A percentile compares a stretch with the other conserved stretches of the same genome.
Evolutionary conservation across 1,284 basidiomycete species (phyloP).

Genomic region (Naganishia sp.): DNA sequence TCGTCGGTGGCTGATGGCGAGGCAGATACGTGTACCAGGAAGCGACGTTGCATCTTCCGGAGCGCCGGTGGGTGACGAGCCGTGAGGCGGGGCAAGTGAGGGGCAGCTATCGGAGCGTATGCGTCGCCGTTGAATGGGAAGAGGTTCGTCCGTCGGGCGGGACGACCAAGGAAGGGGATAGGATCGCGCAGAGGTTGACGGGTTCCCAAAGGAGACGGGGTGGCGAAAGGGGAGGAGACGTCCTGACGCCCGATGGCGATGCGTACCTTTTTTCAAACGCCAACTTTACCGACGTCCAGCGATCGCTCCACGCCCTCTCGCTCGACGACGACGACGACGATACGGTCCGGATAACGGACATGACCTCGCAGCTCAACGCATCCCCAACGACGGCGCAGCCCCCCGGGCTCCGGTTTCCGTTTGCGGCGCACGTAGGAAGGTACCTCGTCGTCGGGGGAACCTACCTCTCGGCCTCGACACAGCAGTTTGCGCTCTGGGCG

Average conservation of each 20-base stretch:
- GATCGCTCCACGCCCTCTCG: slow-evolving; percentile 83
- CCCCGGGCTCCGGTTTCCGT: slow-evolving; percentile 89
- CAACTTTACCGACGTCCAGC: slow-evolving; percentile 89
- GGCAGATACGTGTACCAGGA: slow-evolving; percentile 43
- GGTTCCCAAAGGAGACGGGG: slow-evolving; percentile 50
- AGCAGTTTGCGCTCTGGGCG: slow-evolving; percentile 80
- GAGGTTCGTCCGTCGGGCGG: neutral
- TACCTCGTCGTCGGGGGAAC: slow-evolving; percentile 86
- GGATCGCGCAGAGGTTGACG: slow-evolving; percentile 59
- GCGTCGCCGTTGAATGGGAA: slow-evolving; percentile 59
- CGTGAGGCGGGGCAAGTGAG: slow-evolving; percentile 2
- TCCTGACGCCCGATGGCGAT: slow-evolving; percentile 50
- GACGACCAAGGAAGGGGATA: slow-evolving; percentile 43
- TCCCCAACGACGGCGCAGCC: slow-evolving; percentile 59
- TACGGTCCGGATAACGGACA: neutral
- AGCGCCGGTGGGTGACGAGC: slow-evolving; percentile 8
- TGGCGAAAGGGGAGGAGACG: slow-evolving; percentile 9
- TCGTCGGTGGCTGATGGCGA: neutral
- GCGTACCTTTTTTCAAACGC: slow-evolving; percentile 52
- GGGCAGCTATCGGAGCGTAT: slow-evolving; percentile 88
- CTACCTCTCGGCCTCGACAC: slow-evolving; percentile 79
- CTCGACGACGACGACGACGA: slow-evolving; percentile 52
- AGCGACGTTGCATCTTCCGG: slow-evolving; percentile 74
- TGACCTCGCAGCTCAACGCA: neutral
- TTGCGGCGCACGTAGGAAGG: slow-evolving; percentile 81